A percentile compares a stretch with the other conserved stretches of the same genome.
Evolutionary conservation across 2,329 filamentous ascomycete genomes (phyloP).

Genomic region (Cytospora piceicola): DNA sequence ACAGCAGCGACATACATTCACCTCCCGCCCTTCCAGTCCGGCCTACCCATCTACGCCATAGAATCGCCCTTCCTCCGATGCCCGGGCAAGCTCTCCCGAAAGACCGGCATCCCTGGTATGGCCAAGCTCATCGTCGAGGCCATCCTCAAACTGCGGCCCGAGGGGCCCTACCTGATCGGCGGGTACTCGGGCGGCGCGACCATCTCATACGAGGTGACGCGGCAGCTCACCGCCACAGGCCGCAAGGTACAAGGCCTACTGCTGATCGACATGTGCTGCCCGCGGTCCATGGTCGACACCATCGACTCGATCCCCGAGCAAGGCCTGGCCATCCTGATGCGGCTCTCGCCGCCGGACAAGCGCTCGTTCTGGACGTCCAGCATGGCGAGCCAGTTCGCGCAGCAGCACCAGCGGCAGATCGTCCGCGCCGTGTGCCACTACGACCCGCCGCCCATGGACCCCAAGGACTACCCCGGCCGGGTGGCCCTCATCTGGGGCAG

Average conservation of each 20-base stretch:
- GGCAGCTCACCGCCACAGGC: conserved; percentile 30
- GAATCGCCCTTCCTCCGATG: conserved; percentile 38
- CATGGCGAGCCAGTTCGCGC: conserved; percentile 24
- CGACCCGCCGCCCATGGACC: conserved; percentile 17
- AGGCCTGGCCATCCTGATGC: conserved; percentile 22
- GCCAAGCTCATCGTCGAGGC: conserved; percentile 33
- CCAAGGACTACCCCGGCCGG: conserved; percentile 13
- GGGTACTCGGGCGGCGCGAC: conserved; percentile 36
- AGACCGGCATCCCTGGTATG: conserved; percentile 31
- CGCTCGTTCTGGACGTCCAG: conserved; percentile 21
- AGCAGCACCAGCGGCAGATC: conserved; percentile 26
- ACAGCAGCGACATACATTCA: conserved; percentile 37
- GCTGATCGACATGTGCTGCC: conserved; percentile 35
- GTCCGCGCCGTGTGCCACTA: conserved; percentile 29
- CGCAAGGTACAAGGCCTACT: conserved; percentile 33
- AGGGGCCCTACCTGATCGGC: conserved; percentile 36
- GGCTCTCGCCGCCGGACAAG: conserved; percentile 23
- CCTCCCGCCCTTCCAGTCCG: conserved; percentile 34
- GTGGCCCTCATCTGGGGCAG: conserved; percentile 25
- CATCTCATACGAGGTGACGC: conserved; percentile 35
- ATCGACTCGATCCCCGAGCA: conserved; percentile 26
- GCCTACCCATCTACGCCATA: conserved; percentile 36
- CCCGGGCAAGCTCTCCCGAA: conserved; percentile 32
- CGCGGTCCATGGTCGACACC: conserved; percentile 24
- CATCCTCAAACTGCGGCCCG: conserved; percentile 31